phyloP scores from a whole-genome alignment of 2,329 filamentous ascomycete species.

The Basipetospora sp. region DNA sequence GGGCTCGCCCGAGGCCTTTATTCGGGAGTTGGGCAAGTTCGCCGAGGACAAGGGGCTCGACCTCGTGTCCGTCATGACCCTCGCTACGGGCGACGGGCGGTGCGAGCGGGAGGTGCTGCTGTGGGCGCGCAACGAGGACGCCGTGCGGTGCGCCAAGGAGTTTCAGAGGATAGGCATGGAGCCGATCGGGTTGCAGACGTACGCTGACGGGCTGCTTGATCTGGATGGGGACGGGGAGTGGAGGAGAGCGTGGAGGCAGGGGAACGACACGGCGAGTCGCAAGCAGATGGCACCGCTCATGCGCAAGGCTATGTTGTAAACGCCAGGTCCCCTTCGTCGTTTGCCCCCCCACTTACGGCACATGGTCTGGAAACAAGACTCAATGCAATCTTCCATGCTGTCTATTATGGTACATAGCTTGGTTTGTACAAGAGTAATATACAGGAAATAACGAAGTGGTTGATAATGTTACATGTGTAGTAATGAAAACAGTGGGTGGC shows the following conservation, averaged over 20 bases:
- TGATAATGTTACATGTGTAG: too few relatives aligned
- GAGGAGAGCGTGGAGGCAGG: conserved; percentile 54
- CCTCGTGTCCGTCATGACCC: conserved; percentile 55
- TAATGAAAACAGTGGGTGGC: too few relatives aligned
- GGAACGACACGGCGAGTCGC: conserved; percentile 43
- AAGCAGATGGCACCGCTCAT: conserved; percentile 57
- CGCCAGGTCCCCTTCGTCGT: too few relatives aligned
- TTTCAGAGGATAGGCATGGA: conserved; percentile 41
- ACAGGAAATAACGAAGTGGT: too few relatives aligned
- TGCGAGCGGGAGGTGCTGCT: conserved; percentile 56
- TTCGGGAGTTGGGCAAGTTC: conserved; percentile 36
- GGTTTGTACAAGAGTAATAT: too few relatives aligned
- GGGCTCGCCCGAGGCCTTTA: conserved; percentile 28
- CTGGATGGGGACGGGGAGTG: conserved; percentile 23
- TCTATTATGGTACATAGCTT: too few relatives aligned
- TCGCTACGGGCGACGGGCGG: conserved; percentile 34
- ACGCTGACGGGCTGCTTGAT: conserved; percentile 34
- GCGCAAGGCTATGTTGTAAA: conserved; percentile 34
- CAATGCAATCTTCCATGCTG: too few relatives aligned
- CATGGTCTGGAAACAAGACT: too few relatives aligned
- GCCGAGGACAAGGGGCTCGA: conserved; percentile 43
- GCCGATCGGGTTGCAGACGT: conserved; percentile 30
- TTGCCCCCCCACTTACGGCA: too few relatives aligned
- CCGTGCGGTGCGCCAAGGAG: conserved; percentile 31
- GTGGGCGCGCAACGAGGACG: conserved; percentile 41